Evolutionary conservation across 2,329 filamentous ascomycete species (phyloP), one percentile per base, ranked within the genome.

Genomic region (Botryotinia convoluta): DNA sequence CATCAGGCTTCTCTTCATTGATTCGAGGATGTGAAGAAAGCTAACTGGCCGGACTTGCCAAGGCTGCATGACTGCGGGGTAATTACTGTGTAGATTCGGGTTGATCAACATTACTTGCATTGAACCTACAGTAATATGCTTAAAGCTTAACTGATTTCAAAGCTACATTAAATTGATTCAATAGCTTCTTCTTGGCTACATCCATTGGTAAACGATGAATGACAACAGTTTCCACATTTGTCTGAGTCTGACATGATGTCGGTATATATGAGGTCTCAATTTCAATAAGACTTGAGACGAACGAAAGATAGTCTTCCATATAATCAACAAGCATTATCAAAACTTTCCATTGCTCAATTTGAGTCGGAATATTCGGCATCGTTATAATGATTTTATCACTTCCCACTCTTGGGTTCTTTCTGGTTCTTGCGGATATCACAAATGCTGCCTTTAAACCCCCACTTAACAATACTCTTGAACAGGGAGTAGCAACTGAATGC

Each of bases 381-480:
- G 5, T 5, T 9, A 54, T 39, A 10, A 68, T 57, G 65, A 16
- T 39, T 14, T 68, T 48, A 10, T 42, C 26, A 6, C 26, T 68
- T 42, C 37, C 35, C 10, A 12, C 37, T 57, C 48, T 68, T 32
- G 65, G 35, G 3, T 32, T 68, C 10, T 68, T 32, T 12, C 18
- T 68, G 48, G n/a, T 57, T 57, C 35, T 68, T 44, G 48, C 48
- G 54, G 65, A 68, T 57, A 8, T 32, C 65, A 57, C 48, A 42
- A 20, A 72, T 42, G 69, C 69, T 35, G 60, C 69, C 32, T 72
- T 72, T 22, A 72, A 72, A 32, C 69, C 69, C 26, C 29, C 69
- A 6, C 72, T 78, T 29, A 78, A 75, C 62, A 75, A 74, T 42
- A 78, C 76, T 3, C 44, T 77, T 22, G 76, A 77, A 48, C 6